Conservation (phyloP, 306 rosid species). For the Comarum palustre region DNA sequence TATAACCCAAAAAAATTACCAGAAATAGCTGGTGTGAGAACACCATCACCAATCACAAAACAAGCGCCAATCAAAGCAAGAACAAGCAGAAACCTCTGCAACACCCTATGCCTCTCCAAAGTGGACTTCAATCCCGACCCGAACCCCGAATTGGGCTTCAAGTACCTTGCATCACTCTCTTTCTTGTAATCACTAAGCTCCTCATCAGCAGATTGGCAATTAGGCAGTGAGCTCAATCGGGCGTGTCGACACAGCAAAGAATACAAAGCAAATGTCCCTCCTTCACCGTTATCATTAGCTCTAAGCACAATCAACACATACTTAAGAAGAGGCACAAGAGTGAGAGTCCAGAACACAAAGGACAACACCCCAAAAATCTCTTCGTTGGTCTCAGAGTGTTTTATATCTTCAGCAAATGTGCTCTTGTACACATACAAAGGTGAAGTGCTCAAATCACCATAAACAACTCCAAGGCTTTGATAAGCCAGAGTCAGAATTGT, state of each 20-base stretch:
- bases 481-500: slow-evolving; percentile 72
- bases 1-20: slow-evolving; percentile 41
- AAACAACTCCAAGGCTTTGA: slow-evolving; percentile 94
- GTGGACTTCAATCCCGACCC: slow-evolving; percentile 47
- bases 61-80: slow-evolving; percentile 90
- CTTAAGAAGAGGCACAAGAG: slow-evolving; percentile 73
- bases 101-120: slow-evolving; percentile 65
- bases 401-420: slow-evolving; percentile 73
- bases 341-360: slow-evolving; percentile 86
- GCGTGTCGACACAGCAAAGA: slow-evolving; percentile 87
- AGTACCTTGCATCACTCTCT: slow-evolving; percentile 22
- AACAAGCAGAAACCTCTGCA: slow-evolving; percentile 74
- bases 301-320: slow-evolving; percentile 81
- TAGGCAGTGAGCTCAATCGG: slow-evolving; percentile 65
- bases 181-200: slow-evolving; percentile 66
- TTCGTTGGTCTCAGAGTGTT: slow-evolving; percentile 55
- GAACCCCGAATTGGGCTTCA: slow-evolving; percentile 29
- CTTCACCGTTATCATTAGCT: slow-evolving; percentile 96
- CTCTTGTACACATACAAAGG: slow-evolving; percentile 78
- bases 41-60: slow-evolving; percentile 98
- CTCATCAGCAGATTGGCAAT: slow-evolving; percentile 67
- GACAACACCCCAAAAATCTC: slow-evolving; percentile 87
- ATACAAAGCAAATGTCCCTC: slow-evolving; percentile 94
- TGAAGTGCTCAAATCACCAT: slow-evolving; percentile 93
- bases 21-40: slow-evolving; percentile 86